Evolutionary conservation across 176 grass and related monocot species (phyloP), one percentile per base, ranked within the genome.

Genomic region (Triticum urartu): DNA sequence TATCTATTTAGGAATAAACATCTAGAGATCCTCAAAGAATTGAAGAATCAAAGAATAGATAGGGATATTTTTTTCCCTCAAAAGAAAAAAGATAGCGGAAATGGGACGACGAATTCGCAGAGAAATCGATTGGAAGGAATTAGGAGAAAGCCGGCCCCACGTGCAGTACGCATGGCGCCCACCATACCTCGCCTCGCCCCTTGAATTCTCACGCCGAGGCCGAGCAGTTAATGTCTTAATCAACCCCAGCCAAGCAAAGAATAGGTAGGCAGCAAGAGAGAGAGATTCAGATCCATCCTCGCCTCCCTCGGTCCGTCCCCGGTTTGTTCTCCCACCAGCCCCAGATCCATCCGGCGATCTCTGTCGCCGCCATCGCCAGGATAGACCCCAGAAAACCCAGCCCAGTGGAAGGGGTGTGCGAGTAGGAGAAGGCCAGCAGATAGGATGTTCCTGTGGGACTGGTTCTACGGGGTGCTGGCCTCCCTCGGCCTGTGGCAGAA

Each of bases 401-500:
- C 15, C 15, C 18, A 34, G 59, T 33, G 25, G 45, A 33, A 66
- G 42, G 68, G 56, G 36, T 33, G 50, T 45, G n/a, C 35, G 33
- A 38, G 80, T 25, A 65, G 72, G 11, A 18, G 54, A n/a, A 8
- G 65, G 30, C 4, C n/a, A n/a, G 64, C n/a, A 26, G 70, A 12
- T 54, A 69, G 32, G 86, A 94, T 94, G 92, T 94, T 94, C 52
- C 75, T 94, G 36, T 90, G 77, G 35, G 92, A 94, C 77, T 94
- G 92, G 92, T 86, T 94, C 79, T 94, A 94, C 92, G 92, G 92
- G 14, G 86, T 94, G 83, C 92, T 94, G 62, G 79, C 92, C 30
- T 91, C 92, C 12, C 89, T 94, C 34, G 92, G 92, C 18, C 83
- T 94, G 75, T 94, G 86, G 92, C 92, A 94, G 89, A 94, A 94